Evolutionary conservation across 495 filamentous ascomycete genomes (phyloP).

Genomic region (Penicillium bialowiezense): DNA sequence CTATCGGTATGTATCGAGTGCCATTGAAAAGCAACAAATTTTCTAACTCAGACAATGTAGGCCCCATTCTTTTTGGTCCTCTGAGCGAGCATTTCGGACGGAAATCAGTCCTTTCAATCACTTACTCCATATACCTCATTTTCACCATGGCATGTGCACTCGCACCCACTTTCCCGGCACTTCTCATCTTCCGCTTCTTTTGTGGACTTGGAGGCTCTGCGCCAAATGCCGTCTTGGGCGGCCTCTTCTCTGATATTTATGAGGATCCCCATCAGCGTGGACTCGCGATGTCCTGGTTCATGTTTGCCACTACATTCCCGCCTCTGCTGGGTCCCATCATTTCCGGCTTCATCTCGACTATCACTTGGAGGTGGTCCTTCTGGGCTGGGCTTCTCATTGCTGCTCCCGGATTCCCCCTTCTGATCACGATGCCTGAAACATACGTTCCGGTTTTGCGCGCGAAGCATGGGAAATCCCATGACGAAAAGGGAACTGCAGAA

Average conservation of each 20-base stretch:
- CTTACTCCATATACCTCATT: conserved; percentile 30
- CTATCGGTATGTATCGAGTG: not conserved
- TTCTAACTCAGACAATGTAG: not conserved
- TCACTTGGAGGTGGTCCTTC: conserved; percentile 55
- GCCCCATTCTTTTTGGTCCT: conserved; percentile 29
- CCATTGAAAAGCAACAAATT: too few species aligned
- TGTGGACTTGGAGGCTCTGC: conserved; percentile 28
- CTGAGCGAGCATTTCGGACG: conserved; percentile 37
- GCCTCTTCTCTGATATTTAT: conserved; percentile 37
- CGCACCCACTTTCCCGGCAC: conserved; percentile 24
- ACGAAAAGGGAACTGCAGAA: not conserved
- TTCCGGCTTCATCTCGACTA: conserved; percentile 27
- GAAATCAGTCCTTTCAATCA: conserved; percentile 25
- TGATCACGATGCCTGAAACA: not conserved
- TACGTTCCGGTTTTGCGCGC: not conserved
- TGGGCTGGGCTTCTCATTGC: conserved; percentile 29
- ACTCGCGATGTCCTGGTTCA: conserved; percentile 31
- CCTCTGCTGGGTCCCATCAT: conserved; percentile 24
- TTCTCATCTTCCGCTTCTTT: conserved; percentile 39
- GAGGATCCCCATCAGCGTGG: conserved; percentile 9
- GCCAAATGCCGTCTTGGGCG: conserved; percentile 32
- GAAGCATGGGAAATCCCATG: not conserved
- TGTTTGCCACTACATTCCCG: conserved; percentile 35
- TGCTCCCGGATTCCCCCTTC: conserved; percentile 11
- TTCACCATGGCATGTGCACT: conserved; percentile 38